phyloP scores from a whole-genome alignment of 352 stramenopile species.

The Elongisporangium prolatum region DNA sequence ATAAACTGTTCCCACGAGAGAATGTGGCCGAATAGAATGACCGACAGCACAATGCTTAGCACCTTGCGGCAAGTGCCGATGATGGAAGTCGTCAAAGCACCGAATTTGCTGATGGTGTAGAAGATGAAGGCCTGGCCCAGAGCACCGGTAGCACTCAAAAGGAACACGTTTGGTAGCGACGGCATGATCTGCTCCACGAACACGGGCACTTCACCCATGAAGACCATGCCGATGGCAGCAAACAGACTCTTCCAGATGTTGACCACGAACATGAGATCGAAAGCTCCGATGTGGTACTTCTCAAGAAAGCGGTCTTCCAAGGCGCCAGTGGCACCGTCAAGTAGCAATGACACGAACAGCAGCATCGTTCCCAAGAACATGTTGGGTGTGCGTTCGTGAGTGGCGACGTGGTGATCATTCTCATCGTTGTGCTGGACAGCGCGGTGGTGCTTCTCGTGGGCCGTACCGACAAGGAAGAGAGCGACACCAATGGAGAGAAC shows the following conservation, averaged over 20 bases:
- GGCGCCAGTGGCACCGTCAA: conserved; percentile 73
- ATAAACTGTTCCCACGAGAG: conserved; percentile 60
- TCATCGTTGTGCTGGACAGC: conserved; percentile 35
- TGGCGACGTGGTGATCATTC: conserved; percentile 23
- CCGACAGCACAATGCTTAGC: conserved; percentile 79
- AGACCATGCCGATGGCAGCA: conserved; percentile 55
- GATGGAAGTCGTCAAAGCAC: conserved; percentile 78
- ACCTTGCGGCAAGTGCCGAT: conserved; percentile 86
- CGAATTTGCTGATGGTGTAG: conserved; percentile 85
- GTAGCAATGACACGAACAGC: conserved; percentile 67
- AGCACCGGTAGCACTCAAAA: conserved; percentile 72
- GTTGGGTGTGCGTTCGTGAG: conserved; percentile 57
- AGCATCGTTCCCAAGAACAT: conserved; percentile 62
- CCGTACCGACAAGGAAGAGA: conserved; percentile 69
- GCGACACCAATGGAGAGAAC: conserved; percentile 71
- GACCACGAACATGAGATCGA: conserved; percentile 87
- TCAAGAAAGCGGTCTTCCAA: conserved; percentile 83
- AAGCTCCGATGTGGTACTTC: conserved; percentile 74
- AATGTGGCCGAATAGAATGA: conserved; percentile 79
- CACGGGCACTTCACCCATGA: conserved; percentile 58
- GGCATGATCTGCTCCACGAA: conserved; percentile 61
- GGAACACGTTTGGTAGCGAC: conserved; percentile 53
- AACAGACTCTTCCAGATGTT: conserved; percentile 84
- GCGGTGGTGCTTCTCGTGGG: conserved; percentile 62
- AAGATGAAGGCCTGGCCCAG: conserved; percentile 85